These are phyloP conservation scores for Corylus avellana DNA, from an alignment of 306 rosid genomes.

Conservation along the genomic window DNA sequence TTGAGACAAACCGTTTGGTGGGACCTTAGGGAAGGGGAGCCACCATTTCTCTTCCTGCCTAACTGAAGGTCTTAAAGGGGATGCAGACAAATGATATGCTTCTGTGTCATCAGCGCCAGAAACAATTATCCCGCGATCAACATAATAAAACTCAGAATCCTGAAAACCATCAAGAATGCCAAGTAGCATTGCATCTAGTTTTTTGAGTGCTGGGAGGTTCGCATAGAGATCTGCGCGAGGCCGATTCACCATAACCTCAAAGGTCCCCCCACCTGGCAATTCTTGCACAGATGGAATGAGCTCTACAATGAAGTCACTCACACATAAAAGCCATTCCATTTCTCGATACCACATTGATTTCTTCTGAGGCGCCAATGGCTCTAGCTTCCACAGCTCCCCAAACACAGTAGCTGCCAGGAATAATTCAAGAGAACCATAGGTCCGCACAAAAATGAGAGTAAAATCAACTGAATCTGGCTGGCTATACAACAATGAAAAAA, in stretches of 20 bases:
- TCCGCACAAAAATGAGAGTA: background rate
- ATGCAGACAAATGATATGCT: constrained; percentile 15
- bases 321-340: constrained; percentile 51
- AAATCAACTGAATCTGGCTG: background rate
- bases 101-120: constrained; percentile 29
- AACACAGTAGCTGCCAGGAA: constrained; percentile 40
- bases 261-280: constrained; percentile 43
- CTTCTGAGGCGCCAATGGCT: constrained; percentile 44
- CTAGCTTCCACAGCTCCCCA: constrained; percentile 52
- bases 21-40: constrained; percentile 53
- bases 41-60: constrained; percentile 46
- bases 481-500: background rate
- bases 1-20: constrained; percentile 39
- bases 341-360: constrained; percentile 46
- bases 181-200: constrained; percentile 51
- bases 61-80: constrained; percentile 26
- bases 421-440: background rate
- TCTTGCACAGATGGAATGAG: constrained; percentile 50
- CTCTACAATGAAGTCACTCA: constrained; percentile 51
- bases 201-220: constrained; percentile 53
- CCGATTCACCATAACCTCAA: constrained; percentile 49
- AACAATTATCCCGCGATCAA: constrained; percentile 39
- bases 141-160: constrained; percentile 41
- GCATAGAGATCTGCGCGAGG: constrained; percentile 42
- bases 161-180: constrained; percentile 43